Percentiles rank a stretch among this genome's conserved stretches.
Evolutionary conservation across 139 green algal genomes (phyloP).

Genomic region (Chlorella sp.): DNA sequence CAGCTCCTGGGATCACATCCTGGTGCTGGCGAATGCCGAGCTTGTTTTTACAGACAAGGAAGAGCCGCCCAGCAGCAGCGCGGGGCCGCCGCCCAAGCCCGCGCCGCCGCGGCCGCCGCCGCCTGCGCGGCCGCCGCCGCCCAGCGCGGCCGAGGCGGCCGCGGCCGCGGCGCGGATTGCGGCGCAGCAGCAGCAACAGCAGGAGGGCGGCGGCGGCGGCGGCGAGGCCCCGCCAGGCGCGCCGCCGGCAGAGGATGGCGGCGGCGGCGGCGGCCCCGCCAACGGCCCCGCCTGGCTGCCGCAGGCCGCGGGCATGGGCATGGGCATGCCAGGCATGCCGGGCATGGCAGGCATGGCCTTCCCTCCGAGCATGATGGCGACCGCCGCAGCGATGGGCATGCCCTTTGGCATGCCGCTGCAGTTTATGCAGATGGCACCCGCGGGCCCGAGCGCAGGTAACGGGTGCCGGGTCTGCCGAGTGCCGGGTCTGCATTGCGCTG

Average conservation of each 20-base stretch:
- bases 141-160: slow-evolving; percentile 1
- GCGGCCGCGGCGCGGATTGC: slow-evolving; percentile 7
- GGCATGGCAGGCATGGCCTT: neutral
- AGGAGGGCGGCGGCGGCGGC: neutral
- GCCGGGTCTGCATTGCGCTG: no score
- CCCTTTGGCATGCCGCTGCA: neutral
- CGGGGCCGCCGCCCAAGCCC: neutral
- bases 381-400: neutral
- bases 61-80: neutral
- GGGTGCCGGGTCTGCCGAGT: no score
- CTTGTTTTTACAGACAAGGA: slow-evolving; percentile 22
- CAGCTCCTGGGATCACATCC: slow-evolving; percentile 35
- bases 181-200: neutral
- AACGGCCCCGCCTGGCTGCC: neutral
- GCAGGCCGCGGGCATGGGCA: neutral
- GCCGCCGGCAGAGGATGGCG: neutral
- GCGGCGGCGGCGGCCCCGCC: neutral
- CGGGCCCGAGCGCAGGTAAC: no score
- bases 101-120: neutral
- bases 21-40: slow-evolving; percentile 33
- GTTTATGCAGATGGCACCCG: neutral
- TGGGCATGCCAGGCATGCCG: neutral
- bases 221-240: neutral
- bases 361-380: neutral
- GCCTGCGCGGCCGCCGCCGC: neutral